Evolutionary conservation across 352 stramenopile species (phyloP), one percentile per base, ranked within the genome.

Genomic region (Pythium scleroteichum): DNA sequence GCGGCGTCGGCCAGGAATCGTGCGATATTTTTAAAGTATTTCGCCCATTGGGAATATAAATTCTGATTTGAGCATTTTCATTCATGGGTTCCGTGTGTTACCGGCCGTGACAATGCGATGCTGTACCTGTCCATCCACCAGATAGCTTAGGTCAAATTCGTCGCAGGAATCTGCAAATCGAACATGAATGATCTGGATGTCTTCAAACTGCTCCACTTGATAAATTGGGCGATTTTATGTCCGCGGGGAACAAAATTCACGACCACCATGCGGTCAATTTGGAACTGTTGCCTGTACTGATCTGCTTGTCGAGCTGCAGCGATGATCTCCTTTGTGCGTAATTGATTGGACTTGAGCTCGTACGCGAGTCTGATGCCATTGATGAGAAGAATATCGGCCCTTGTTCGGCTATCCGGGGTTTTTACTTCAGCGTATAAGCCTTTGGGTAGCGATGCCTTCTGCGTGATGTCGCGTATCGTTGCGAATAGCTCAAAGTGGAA

Each of bases 251-350:
- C 49, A 9, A 59, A 59, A 26, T 59, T 59, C 10, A 49, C 32
- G 48, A 59, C 51, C 32, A 59, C 32, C 51, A 59, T 59, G 14
- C 20, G 51, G 51, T 59, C 33, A 39, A 59, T 19, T 6, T 59
- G 16, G 22, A 59, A 59, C 38, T 49, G 9, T 32, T 32, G 51
- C 47, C 51, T 59, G 51, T 59, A 59, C 38, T 49, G n/a, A 49
- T 59, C 51, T 49, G 51, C 51, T 59, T 59, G 51, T 29, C 20
- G 16, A 32, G 38, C 39, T n/a, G 51, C 51, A 39, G 38, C 32
- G 26, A 23, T 22, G 51, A 59, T 59, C 13, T 41, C 48, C 17
- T 24, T 23, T 41, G 7, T 29, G 14, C 48, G 23, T 24, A 42
- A 41, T n/a, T 55, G 48, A 41, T 55, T 55, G 8, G 22, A 38